These are phyloP conservation scores for Colletotrichum sp. DNA, from an alignment of 2,329 filamentous ascomycete genomes.

Conservation along the genomic window DNA sequence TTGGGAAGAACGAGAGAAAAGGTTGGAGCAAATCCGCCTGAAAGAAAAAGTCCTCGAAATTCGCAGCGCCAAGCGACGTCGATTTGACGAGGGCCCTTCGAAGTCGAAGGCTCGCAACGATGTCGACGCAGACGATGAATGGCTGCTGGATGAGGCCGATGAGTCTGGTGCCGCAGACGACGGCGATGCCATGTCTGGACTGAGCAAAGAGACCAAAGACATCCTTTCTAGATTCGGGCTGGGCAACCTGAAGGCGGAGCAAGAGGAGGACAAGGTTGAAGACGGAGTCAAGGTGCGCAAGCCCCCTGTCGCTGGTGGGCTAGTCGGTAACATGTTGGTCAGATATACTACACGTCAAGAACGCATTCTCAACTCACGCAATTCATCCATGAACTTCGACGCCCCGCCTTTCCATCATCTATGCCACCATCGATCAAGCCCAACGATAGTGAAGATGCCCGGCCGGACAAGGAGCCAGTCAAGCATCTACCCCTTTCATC, in stretches of 20 bases:
- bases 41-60: slow-evolving; percentile 64
- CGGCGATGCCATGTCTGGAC: slow-evolving; percentile 51
- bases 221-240: slow-evolving; percentile 72
- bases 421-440: slow-evolving; percentile 51
- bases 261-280: slow-evolving; percentile 52
- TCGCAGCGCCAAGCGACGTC: slow-evolving; percentile 50
- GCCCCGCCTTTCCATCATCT: slow-evolving; percentile 78
- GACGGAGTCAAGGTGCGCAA: slow-evolving; percentile 70
- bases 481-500: slow-evolving; percentile 87
- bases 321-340: slow-evolving; percentile 33
- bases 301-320: neutral
- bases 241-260: slow-evolving; percentile 37
- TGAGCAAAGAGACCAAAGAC: slow-evolving; percentile 78
- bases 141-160: slow-evolving; percentile 74
- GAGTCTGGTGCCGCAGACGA: slow-evolving; percentile 41
- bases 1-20: slow-evolving; percentile 77
- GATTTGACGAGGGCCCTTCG: slow-evolving; percentile 39
- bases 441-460: neutral
- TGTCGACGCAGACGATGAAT: slow-evolving; percentile 66
- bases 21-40: slow-evolving; percentile 68
- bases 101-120: slow-evolving; percentile 18
- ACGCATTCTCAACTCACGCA: slow-evolving; percentile 93
- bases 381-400: slow-evolving; percentile 81
- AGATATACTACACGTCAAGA: slow-evolving; percentile 89
- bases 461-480: slow-evolving; percentile 47